phyloP scores from a whole-genome alignment of 2,329 filamentous ascomycete species.

The Teratosphaeria destructans region DNA sequence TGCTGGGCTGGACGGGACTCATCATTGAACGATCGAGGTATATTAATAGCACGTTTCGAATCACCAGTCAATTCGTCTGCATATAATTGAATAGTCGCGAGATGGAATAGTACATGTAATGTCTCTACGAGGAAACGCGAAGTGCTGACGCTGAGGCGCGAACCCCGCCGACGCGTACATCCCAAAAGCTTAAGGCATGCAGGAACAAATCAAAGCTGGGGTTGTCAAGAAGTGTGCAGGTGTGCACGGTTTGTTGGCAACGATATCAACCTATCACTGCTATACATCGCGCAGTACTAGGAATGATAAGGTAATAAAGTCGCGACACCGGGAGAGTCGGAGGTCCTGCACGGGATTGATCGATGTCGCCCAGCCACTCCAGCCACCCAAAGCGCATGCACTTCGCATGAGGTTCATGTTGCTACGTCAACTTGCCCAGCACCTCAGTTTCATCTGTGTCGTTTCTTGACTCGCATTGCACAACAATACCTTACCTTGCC shows the following conservation, averaged over 20 bases:
- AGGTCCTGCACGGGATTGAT: not conserved
- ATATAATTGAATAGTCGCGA: not conserved
- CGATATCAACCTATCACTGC: not conserved
- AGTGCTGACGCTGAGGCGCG: not conserved
- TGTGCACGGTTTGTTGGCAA: not conserved
- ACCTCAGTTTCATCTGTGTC: not conserved
- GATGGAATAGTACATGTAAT: not conserved
- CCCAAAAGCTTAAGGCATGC: not conserved
- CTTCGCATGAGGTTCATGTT: not conserved
- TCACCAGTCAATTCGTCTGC: not conserved
- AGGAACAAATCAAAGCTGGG: not conserved
- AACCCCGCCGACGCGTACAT: not conserved
- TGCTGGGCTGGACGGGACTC: not conserved
- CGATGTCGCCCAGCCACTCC: not conserved
- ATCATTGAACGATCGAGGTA: not conserved
- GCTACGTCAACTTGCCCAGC: not conserved
- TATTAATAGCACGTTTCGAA: not conserved
- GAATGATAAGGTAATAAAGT: not conserved
- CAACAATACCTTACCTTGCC: not conserved
- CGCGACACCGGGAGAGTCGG: not conserved
- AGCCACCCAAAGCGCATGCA: not conserved
- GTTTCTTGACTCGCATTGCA: not conserved
- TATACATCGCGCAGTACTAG: not conserved
- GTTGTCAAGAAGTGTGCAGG: not conserved
- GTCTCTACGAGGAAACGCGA: not conserved